Evolutionary conservation across 2,329 filamentous ascomycete genomes (phyloP), one percentile per base, ranked within the genome.

Genomic region (Colletotrichum aenigma): DNA sequence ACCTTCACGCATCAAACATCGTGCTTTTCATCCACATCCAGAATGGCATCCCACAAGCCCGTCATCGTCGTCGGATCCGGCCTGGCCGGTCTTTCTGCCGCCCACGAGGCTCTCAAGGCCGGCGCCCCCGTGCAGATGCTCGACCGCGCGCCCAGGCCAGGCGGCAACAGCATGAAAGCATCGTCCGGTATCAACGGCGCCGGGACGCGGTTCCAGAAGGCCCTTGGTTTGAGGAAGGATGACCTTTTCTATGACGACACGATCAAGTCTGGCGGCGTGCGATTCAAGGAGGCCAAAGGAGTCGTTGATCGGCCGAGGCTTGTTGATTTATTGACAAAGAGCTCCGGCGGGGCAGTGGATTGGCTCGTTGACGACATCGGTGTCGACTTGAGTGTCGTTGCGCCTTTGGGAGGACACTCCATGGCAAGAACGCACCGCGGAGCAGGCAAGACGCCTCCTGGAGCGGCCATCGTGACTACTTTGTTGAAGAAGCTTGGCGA

Each of bases 171-270:
- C 79, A 92, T 93, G 82, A 93, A 93, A 82, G 92, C 92, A 0
- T 93, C 91, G 0, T 93, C 91, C 0, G 92, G 91, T 0, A 93
- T 93, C 82, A 93, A 93, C 77, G 92, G 91, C 8, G 91, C 91
- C 0, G 87, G 87, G 0, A 93, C 92, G 0, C 85, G 85, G 5
- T 93, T 90, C 76, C 92, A 94, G 80, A 81, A 82, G 13, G 82
- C 79, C 4, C 69, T 79, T 55, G 79, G 83, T n/a, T 79, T 85
- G 58, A 77, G 81, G 26, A 77, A 79, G 26, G 85, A 88, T 58
- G 80, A 83, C 2, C 78, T 83, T 0, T 93, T 92, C 78, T 89
- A 87, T 78, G 81, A 85, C 30, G 91, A 93, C 81, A 93, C 92
- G 0, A 78, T 91, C 9, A 85, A 83, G 26, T 93, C 91, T 0